Base-by-base conservation (phyloP, 345 rosid genomes). In the Schrenkiella parvula region DNA sequence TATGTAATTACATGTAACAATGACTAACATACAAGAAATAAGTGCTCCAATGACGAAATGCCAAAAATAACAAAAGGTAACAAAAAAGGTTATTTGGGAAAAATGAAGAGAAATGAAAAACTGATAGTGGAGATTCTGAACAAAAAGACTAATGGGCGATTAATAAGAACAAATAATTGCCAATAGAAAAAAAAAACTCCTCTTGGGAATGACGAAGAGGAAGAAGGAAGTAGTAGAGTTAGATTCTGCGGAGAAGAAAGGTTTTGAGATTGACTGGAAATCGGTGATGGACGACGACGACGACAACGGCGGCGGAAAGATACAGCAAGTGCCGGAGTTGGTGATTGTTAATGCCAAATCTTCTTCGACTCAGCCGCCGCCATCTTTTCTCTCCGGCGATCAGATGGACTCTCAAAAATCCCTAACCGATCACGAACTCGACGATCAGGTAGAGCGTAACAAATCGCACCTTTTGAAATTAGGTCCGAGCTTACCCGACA, bases 251-350 rank as follows among this genome's bases (percentile, higher is more conserved):
- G 73, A 48, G 58, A 85, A 81, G 79, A 80, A 75, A 35, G 69
- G 64, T 4, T 66, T 83, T 1, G 46, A 44, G 12, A 75, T 85
- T 6, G 86, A 85, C 64, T 88, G 85, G 93, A 8, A 1, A 12
- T 15, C 68, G 15, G 19, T 80, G 34, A 23, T 83, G 66, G 39
- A 56, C 2, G 55, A 31, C 42, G 44, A 17, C 48, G 39, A 7
- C 43, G 15, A 3, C 17, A 19, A n/a, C n/a, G n/a, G 38, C 23
- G 79, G 22, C 44, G 44, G 46, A 44, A 41, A 64, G 18, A 80
- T 72, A 71, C 72, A 68, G 5, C 68, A 77, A n/a, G 67, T 70
- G 2, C 87, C 78, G 31, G 70, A 71, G 55, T 9, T 84, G 15
- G 63, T 64, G 55, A 75, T 80, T 35, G 66, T 58, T 22, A 53